Conservation (phyloP, 108 stramenopile species). For the Fragilaria crotonensis region DNA sequence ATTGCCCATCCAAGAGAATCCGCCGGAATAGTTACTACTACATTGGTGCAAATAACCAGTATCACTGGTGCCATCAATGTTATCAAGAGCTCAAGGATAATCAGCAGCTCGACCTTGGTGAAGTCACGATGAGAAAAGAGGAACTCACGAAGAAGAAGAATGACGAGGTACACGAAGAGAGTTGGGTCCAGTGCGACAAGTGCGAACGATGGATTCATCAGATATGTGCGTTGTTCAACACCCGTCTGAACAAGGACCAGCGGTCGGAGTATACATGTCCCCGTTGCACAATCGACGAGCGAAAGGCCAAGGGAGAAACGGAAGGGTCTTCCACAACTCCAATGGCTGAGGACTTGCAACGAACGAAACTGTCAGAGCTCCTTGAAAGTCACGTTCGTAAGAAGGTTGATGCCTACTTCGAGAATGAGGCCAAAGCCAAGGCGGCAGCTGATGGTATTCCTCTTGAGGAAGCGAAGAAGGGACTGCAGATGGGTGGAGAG, state of each 20-base stretch:
- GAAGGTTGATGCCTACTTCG: constrained; percentile 52
- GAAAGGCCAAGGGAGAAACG: constrained; percentile 55
- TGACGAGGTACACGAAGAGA: constrained; percentile 88
- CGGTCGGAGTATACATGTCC: constrained; percentile 84
- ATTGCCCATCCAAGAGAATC: constrained; percentile 90
- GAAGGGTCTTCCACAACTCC: constrained; percentile 77
- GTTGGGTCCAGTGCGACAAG: constrained; percentile 95
- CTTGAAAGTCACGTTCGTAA: constrained; percentile 74
- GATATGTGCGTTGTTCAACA: constrained; percentile 98
- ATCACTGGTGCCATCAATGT: constrained; percentile 94
- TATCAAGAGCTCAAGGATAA: constrained; percentile 87
- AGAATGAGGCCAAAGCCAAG: constrained; percentile 57
- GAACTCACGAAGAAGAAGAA: constrained; percentile 93
- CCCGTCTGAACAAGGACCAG: constrained; percentile 89
- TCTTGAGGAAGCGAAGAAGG: constrained; percentile 63
- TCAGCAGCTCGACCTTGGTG: constrained; percentile 79
- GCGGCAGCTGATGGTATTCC: constrained; percentile 49
- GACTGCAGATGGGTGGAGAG: constrained; percentile 60
- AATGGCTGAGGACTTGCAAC: constrained; percentile 85
- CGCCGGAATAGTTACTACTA: constrained; percentile 94
- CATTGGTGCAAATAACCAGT: constrained; percentile 89
- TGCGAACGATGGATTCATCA: constrained; percentile 98
- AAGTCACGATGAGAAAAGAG: constrained; percentile 82
- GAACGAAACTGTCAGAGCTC: constrained; percentile 81
- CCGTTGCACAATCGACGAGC: constrained; percentile 75